Evolutionary conservation across 2,329 filamentous ascomycete genomes (phyloP).

Genomic region (Sporothrix phasma): DNA sequence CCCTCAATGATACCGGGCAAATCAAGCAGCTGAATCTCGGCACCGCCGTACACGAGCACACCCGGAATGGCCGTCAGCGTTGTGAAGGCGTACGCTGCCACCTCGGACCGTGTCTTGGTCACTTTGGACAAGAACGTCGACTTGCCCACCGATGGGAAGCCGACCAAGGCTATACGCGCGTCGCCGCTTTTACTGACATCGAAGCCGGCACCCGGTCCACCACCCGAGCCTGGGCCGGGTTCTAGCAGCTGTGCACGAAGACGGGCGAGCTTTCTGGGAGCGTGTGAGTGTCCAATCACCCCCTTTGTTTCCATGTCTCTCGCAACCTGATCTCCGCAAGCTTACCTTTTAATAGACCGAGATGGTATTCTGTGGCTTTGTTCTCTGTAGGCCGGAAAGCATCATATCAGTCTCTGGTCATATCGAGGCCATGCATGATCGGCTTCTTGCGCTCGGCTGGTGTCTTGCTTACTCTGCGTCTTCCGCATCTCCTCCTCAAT

Average conservation of each 20-base stretch:
- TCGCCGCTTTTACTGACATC: conserved; percentile 95
- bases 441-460: too few relatives aligned
- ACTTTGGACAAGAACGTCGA: conserved; percentile 98
- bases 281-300: not conserved
- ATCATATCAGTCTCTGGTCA: conserved; percentile 5
- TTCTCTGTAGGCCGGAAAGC: conserved; percentile 56
- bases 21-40: conserved; percentile 96
- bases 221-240: conserved; percentile 68
- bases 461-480: conserved; percentile 69
- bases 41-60: conserved; percentile 93
- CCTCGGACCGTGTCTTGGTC: conserved; percentile 93
- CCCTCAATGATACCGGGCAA: conserved; percentile 97
- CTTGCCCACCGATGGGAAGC: conserved; percentile 98
- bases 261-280: conserved; percentile 78
- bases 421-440: not conserved
- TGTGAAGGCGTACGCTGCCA: conserved; percentile 94
- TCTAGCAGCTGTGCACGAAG: conserved; percentile 90
- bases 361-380: conserved; percentile 99
- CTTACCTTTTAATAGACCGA: conserved; percentile 94
- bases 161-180: conserved; percentile 90
- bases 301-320: not conserved
- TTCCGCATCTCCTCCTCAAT: conserved; percentile 99
- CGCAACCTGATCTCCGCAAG: conserved; percentile 17
- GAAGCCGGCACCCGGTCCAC: conserved; percentile 73
- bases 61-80: conserved; percentile 95